These are phyloP conservation scores for Lentinula aciculospora DNA, from an alignment of 768 basidiomycete species.

Conservation along the genomic window DNA sequence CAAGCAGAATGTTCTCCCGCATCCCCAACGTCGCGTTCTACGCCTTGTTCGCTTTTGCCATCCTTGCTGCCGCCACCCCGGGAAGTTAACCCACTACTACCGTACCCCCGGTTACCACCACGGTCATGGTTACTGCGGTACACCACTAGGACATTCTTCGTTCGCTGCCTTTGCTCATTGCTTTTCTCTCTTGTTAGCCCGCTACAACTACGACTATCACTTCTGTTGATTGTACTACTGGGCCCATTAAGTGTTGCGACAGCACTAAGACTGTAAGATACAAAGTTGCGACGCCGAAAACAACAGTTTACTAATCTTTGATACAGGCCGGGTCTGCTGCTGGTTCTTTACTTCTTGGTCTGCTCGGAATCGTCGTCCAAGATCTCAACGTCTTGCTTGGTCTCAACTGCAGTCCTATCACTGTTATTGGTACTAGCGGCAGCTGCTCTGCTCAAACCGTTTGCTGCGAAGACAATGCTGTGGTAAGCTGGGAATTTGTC, in stretches of 20 bases:
- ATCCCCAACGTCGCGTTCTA: neutral
- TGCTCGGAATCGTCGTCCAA: constrained; percentile 7
- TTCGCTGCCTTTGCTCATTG: neutral
- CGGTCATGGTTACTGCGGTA: constrained; percentile 1
- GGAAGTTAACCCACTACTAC: neutral
- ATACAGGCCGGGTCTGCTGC: neutral
- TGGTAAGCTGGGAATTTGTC: neutral
- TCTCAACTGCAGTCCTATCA: constrained; percentile 8
- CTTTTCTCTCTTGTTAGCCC: neutral
- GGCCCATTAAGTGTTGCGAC: constrained; percentile 15
- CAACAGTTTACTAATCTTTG: neutral
- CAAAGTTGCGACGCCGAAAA: neutral
- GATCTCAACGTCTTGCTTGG: constrained; percentile 6
- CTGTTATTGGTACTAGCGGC: constrained; percentile 4
- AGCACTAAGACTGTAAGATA: neutral
- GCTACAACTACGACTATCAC: neutral
- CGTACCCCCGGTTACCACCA: neutral
- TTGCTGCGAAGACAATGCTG: constrained; percentile 8
- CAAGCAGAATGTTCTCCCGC: neutral
- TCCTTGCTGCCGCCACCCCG: constrained; percentile 2
- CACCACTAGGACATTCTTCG: too few relatives aligned
- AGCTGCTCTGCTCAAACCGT: constrained; percentile 7
- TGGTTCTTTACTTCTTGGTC: neutral
- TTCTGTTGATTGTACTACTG: constrained; percentile 12
- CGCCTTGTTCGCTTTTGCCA: neutral